A percentile compares a stretch with the other conserved stretches of the same genome.
Evolutionary conservation across 106 monocot species (phyloP).

Genomic region (Dioscorea dumetorum): DNA sequence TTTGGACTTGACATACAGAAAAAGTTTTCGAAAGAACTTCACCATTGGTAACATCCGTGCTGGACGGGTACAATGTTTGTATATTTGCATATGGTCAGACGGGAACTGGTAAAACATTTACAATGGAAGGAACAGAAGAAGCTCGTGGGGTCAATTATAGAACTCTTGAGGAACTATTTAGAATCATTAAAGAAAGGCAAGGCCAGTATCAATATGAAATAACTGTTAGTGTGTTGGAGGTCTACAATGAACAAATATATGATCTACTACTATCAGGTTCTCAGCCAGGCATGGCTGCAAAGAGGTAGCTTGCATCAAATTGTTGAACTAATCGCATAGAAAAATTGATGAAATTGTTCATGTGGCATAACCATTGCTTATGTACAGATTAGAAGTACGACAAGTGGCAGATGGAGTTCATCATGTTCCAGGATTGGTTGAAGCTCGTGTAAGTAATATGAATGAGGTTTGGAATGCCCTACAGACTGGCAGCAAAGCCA

Average conservation of each 20-base stretch:
- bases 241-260: constrained; percentile 91
- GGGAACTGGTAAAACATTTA: constrained; percentile 91
- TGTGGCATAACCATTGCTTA: neutral
- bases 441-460: constrained; percentile 70
- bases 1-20: constrained; percentile 24
- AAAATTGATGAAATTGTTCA: no score
- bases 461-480: constrained; percentile 80
- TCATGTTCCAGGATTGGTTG: constrained; percentile 81
- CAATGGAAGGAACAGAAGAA: constrained; percentile 84
- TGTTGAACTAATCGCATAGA: no score
- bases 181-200: constrained; percentile 67
- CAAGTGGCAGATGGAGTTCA: constrained; percentile 77
- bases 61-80: constrained; percentile 95
- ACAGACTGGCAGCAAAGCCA: constrained; percentile 79
- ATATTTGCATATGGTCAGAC: constrained; percentile 98
- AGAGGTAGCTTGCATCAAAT: constrained; percentile 26
- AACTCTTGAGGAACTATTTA: constrained; percentile 80
- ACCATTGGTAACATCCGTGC: constrained; percentile 70
- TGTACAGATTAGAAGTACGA: constrained; percentile 58
- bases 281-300: constrained; percentile 42
- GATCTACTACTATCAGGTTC: constrained; percentile 62
- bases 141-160: constrained; percentile 87
- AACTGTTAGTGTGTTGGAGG: constrained; percentile 75
- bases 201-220: constrained; percentile 55
- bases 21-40: constrained; percentile 69